Base-by-base conservation (phyloP, 2,329 filamentous ascomycete genomes). In the Apiospora aurea region DNA sequence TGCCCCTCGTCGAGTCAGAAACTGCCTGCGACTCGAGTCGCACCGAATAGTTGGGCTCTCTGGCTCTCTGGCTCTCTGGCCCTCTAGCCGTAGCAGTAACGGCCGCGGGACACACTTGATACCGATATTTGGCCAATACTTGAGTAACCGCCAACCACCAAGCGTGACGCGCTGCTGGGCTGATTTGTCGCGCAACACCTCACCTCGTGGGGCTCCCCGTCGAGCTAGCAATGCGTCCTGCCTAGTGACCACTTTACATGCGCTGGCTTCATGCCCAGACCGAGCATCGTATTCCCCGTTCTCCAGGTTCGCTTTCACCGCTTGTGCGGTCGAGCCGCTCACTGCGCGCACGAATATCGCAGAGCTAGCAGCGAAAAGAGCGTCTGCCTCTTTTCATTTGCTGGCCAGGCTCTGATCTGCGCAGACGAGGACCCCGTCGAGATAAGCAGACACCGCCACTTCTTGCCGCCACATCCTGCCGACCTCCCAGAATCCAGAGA, bases 401-500 rank as follows among this genome's bases (percentile, higher is more conserved):
- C 53, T 61, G 53, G 29, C 29, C 34, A 38, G 18, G 29, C 29
- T 6, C 16, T 38, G 53, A 61, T 61, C 53, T 61, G 16, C 53
- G 29, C 16, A 61, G 29, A 3, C 18, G 16, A 61, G 3, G 53
- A 61, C 29, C 46, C 57, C 29, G 57, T 64, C 57, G 29, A 64
- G 57, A 64, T 64, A 64, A 41, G 57, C 57, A 41, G 57, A 64
- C 57, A 64, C 57, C 57, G 57, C 57, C 57, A 64, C 57, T 64
- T 18, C 57, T 64, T 38, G 57, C 57, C 57, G 57, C 57, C 43
- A 49, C 67, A 69, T 69, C 29, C 67, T 24, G 41, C 41, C 41
- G n/a, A 46, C 66, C 38, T 26, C n/a, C 11, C n/a, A 53, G 41
- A 43, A 43, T 11, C 41, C 41, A 43, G 41, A 43, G 46, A 49